Conservation (phyloP, 495 filamentous ascomycete species). For the Xylaria grammica region DNA sequence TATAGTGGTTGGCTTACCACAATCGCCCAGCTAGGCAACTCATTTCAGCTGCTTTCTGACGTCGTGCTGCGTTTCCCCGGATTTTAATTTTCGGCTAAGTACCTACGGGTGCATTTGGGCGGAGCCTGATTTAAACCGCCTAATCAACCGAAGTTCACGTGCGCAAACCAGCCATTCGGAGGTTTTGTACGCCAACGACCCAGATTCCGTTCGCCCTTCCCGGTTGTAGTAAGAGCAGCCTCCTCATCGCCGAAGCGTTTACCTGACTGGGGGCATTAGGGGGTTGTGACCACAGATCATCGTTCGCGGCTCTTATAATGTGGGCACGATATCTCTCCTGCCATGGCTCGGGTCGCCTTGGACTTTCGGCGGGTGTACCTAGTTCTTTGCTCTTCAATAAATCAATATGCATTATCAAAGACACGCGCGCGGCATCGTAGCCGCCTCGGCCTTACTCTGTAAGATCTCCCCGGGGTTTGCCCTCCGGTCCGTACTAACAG, state of each 20-base stretch:
- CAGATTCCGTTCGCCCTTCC: conserved; percentile 19
- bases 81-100: conserved; percentile 22
- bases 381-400: conserved; percentile 4
- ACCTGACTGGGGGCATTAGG: background rate
- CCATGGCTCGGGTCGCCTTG: conserved; percentile 2
- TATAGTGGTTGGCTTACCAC: background rate
- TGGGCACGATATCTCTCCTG: conserved; percentile 10
- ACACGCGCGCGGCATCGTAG: conserved; percentile 24
- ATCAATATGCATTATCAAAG: conserved; percentile 28
- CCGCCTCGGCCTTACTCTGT: conserved; percentile 29
- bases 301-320: conserved; percentile 16
- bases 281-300: background rate
- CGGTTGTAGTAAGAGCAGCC: background rate
- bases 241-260: background rate
- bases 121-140: conserved; percentile 12
- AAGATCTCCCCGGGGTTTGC: conserved; percentile 19
- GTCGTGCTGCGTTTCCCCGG: conserved; percentile 15
- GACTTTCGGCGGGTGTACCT: background rate
- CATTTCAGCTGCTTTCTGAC: conserved; percentile 9
- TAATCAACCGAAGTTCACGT: conserved; percentile 21
- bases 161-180: conserved; percentile 11
- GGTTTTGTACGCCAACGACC: background rate
- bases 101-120: conserved; percentile 7
- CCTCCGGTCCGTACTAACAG: background rate
- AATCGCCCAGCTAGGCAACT: conserved; percentile 2